Evolutionary conservation across 2,329 filamentous ascomycete genomes (phyloP), one percentile per base, ranked within the genome.

Genomic region (Xylaria sp.): DNA sequence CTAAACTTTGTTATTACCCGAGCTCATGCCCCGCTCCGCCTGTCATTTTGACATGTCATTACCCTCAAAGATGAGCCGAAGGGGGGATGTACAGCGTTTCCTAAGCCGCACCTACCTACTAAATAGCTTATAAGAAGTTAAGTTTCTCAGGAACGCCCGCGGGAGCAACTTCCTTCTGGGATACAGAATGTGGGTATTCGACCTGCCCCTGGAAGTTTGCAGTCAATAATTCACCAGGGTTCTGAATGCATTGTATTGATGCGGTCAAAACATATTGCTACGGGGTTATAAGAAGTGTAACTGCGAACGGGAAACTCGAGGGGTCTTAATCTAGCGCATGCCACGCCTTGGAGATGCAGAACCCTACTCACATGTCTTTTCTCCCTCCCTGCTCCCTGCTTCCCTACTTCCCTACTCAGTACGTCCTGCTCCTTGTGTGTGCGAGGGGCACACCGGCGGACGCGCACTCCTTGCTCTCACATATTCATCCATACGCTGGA

Each of bases 331-430:
- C 32, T 6, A n/a, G 61, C 56, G 32, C 18, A 58, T 65, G 57
- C 48, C 56, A 57, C 10, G 34, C 34, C 34, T 37, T 57, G 51
- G 50, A n/a, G 39, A 55, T 46, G 50, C 41, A 57, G 52, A 23
- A 52, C 39, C 44, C 37, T 68, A 48, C 65, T 68, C 56, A 64
- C 56, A 61, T 67, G 59, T 32, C 20, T 13, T 66, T 15, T n/a
- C 57, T 52, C 25, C 37, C 41, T 54, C n/a, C 18, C 57, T 56
- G 34, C 34, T 37, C 34, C 34, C 34, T 37, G 34, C 28, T 28
- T 28, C 28, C 28, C 1, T 28, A 28, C 28, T 28, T 54, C n/a
- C 18, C 57, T 56, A 6, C 34, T 37, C 34, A 8, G 8, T 37
- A 10, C 34, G 32, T 34, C 32, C 32, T 34, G 32, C 7, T 37